Evolutionary conservation across 768 basidiomycete genomes (phyloP).

Genomic region (Kwoniella mangroviensis): DNA sequence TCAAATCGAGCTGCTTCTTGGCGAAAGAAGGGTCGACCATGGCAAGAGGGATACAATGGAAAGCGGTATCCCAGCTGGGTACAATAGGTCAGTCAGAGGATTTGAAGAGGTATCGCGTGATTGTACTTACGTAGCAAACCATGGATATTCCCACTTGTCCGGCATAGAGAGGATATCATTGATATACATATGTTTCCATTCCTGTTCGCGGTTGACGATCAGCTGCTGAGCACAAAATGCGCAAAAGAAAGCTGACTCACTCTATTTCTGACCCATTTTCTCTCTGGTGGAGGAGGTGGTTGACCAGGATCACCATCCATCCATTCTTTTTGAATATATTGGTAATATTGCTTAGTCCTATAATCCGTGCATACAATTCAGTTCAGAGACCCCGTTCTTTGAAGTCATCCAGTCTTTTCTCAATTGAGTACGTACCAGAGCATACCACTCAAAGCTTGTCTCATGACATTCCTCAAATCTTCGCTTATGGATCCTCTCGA

Average conservation of each 20-base stretch:
- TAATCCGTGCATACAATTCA: background rate
- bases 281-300: conserved; percentile 86
- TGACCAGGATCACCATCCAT: conserved; percentile 93
- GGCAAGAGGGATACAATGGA: conserved; percentile 97
- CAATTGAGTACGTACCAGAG: conserved; percentile 66
- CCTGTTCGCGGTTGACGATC: conserved; percentile 60
- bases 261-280: conserved; percentile 81
- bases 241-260: conserved; percentile 60
- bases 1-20: conserved; percentile 93
- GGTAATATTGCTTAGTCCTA: conserved; percentile 90
- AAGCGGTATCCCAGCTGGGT: conserved; percentile 84
- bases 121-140: conserved; percentile 85
- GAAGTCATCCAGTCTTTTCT: too few relatives aligned
- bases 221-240: background rate
- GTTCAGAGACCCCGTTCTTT: background rate
- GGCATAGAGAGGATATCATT: conserved; percentile 98
- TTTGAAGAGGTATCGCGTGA: too few relatives aligned
- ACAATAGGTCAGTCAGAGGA: conserved; percentile 1
- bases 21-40: conserved; percentile 94
- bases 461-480: conserved; percentile 92
- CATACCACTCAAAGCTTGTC: conserved; percentile 96
- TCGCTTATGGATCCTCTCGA: conserved; percentile 83
- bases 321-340: conserved; percentile 96
- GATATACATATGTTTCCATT: conserved; percentile 95
- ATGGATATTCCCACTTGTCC: conserved; percentile 99